Conservation (phyloP, 306 rosid genomes). For the Albizia julibrissin region DNA sequence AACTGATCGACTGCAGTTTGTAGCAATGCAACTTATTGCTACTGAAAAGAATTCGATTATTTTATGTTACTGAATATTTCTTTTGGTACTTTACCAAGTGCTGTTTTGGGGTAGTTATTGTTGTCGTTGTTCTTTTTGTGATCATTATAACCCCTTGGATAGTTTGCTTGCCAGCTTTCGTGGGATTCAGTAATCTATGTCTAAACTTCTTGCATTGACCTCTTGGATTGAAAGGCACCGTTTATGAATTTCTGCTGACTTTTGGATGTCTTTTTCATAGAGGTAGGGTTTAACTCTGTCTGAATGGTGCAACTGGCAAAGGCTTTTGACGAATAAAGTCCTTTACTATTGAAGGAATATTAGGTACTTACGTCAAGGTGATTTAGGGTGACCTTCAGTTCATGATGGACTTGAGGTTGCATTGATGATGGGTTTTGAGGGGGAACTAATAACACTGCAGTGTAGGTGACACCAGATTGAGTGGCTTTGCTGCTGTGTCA, state of each 20-base stretch:
- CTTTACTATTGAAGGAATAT: background rate
- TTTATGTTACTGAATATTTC: constrained; percentile 1
- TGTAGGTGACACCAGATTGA: background rate
- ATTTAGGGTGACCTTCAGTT: background rate
- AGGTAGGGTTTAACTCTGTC: background rate
- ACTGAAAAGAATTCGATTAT: constrained; percentile 1
- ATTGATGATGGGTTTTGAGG: background rate
- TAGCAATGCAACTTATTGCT: background rate
- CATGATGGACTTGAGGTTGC: background rate
- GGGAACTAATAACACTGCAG: background rate
- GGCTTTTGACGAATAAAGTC: background rate
- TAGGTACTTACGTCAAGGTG: background rate
- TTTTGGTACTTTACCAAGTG: background rate
- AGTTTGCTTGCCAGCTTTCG: background rate
- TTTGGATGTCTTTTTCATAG: background rate
- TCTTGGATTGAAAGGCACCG: background rate
- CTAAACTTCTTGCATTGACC: background rate
- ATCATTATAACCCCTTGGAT: background rate
- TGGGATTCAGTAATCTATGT: background rate
- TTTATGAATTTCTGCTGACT: background rate
- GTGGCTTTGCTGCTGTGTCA: constrained; percentile 1
- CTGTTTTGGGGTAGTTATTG: constrained; percentile 12
- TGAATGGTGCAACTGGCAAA: background rate
- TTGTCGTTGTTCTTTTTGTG: background rate
- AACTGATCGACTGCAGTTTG: background rate